Evolutionary conservation across 106 monocot species (phyloP).

Genomic region (Phalaenopsis aphrodite): DNA sequence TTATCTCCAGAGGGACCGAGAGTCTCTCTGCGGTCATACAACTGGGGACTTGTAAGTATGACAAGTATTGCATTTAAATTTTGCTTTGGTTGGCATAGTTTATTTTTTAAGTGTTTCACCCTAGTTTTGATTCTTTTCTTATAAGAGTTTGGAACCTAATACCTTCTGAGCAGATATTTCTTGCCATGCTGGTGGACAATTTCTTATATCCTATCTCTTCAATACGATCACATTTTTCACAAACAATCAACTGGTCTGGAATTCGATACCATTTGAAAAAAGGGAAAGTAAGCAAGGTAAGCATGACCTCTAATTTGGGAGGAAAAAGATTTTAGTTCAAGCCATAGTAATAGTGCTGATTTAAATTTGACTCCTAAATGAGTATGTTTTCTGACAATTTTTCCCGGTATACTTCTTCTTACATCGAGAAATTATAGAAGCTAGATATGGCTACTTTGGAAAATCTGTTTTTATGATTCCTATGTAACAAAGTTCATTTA

Average conservation of each 20-base stretch:
- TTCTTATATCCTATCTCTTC: constrained; percentile 89
- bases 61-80: background rate
- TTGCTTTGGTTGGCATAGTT: no score
- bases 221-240: constrained; percentile 75
- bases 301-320: background rate
- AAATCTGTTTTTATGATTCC: background rate
- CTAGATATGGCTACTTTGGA: background rate
- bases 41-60: constrained; percentile 89
- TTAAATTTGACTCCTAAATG: background rate
- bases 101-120: no score
- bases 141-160: background rate
- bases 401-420: background rate
- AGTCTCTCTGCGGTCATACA: constrained; percentile 76
- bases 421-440: background rate
- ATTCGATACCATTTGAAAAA: constrained; percentile 68
- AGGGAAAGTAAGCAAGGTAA: constrained; percentile 84
- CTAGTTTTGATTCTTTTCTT: background rate
- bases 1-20: constrained; percentile 79
- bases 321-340: background rate
- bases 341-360: background rate
- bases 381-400: background rate
- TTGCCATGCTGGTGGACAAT: constrained; percentile 93
- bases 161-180: constrained; percentile 51
- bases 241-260: constrained; percentile 95
- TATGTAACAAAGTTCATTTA: background rate